These are phyloP conservation scores for Lindgomyces ingoldianus DNA, from an alignment of 495 filamentous ascomycete species.

Conservation along the genomic window DNA sequence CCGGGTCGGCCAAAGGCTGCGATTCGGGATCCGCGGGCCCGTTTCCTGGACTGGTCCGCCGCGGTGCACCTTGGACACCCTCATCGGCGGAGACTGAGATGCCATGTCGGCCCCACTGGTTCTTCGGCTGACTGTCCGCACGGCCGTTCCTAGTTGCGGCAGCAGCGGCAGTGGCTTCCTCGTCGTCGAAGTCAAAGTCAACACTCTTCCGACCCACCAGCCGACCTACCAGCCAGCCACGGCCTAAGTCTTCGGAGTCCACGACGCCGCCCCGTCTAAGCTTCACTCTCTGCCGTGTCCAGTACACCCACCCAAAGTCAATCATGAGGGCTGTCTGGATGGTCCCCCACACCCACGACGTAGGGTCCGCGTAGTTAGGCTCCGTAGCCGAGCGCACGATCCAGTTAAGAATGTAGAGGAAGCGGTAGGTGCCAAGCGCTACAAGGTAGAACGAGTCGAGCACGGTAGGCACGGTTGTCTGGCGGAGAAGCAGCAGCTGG, in stretches of 20 bases:
- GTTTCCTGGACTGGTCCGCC: slow-evolving; percentile 13
- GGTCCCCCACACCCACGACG: slow-evolving; percentile 79
- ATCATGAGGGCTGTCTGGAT: slow-evolving; percentile 88
- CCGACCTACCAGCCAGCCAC: slow-evolving; percentile 70
- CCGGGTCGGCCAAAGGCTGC: slow-evolving; percentile 38
- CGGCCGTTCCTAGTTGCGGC: slow-evolving; percentile 2
- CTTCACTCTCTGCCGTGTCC: slow-evolving; percentile 88
- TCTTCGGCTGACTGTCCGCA: slow-evolving; percentile 42
- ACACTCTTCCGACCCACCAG: slow-evolving; percentile 43
- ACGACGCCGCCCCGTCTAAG: slow-evolving; percentile 86
- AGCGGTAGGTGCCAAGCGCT: slow-evolving; percentile 85
- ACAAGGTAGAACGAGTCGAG: slow-evolving; percentile 94
- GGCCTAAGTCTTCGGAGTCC: slow-evolving; percentile 84
- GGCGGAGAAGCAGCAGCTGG: slow-evolving; percentile 85
- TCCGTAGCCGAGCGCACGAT: slow-evolving; percentile 63
- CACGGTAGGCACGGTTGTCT: slow-evolving; percentile 92
- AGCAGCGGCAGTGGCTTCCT: slow-evolving; percentile 8
- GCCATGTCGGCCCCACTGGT: slow-evolving; percentile 73
- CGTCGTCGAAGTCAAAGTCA: slow-evolving; percentile 38
- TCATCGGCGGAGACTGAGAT: slow-evolving; percentile 83
- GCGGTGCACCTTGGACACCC: slow-evolving; percentile 48
- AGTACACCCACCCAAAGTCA: slow-evolving; percentile 98
- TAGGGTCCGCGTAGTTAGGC: slow-evolving; percentile 64
- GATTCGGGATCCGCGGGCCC: slow-evolving; percentile 21
- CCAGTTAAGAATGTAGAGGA: slow-evolving; percentile 92